Percentiles rank a stretch among this genome's conserved stretches.
Evolutionary conservation across 108 stramenopile species (phyloP).

Genomic region (Nitzschia sp.): DNA sequence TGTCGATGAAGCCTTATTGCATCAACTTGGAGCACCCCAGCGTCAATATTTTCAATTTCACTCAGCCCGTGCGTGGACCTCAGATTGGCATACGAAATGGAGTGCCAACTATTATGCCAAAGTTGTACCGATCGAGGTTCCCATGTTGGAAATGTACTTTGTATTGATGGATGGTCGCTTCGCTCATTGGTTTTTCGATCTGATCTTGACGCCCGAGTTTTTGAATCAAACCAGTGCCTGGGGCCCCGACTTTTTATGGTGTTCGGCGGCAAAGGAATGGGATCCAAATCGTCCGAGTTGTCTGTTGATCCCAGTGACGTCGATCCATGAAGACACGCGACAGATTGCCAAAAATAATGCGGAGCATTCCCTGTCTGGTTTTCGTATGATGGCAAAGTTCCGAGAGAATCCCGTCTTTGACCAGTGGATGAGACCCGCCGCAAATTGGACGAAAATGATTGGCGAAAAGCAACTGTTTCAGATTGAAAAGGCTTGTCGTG

Average conservation of each 20-base stretch:
- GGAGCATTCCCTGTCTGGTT: neutral
- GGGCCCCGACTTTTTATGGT: slow-evolving; percentile 21
- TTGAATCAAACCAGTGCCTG: slow-evolving; percentile 3
- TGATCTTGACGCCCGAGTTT: slow-evolving; percentile 3
- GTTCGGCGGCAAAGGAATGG: slow-evolving; percentile 16
- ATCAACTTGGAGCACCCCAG: neutral
- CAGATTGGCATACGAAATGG: slow-evolving; percentile 11
- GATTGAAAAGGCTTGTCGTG: neutral
- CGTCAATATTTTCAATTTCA: slow-evolving; percentile 12
- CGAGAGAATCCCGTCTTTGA: slow-evolving; percentile 1
- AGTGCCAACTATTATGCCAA: neutral
- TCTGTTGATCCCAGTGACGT: slow-evolving; percentile 3
- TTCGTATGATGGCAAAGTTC: slow-evolving; percentile 3
- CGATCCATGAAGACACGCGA: slow-evolving; percentile 8
- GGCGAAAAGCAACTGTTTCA: neutral
- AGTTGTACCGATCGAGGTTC: slow-evolving; percentile 15
- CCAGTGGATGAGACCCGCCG: neutral
- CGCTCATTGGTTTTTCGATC: slow-evolving; percentile 21
- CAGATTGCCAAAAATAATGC: slow-evolving; percentile 6
- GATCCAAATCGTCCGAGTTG: slow-evolving; percentile 5
- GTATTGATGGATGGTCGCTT: slow-evolving; percentile 27
- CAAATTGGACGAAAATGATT: slow-evolving; percentile 4
- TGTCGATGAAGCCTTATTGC: slow-evolving; percentile 7
- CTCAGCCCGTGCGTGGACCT: slow-evolving; percentile 7
- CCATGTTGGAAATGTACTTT: slow-evolving; percentile 29